phyloP scores from a whole-genome alignment of 2,329 filamentous ascomycete genomes.

The Arthrobotrys conoides region DNA sequence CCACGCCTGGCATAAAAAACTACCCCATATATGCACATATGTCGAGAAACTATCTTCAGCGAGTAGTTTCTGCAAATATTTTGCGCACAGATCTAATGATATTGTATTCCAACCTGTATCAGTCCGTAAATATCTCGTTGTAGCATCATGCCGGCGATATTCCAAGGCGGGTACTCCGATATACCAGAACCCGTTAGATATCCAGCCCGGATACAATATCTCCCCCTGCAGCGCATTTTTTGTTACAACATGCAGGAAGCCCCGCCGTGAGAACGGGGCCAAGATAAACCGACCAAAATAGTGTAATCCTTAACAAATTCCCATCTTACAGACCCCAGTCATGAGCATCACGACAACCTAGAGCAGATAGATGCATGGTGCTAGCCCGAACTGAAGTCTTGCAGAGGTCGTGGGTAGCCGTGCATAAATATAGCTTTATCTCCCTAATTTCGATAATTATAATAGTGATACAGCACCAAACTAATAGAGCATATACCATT shows the following conservation, averaged over 20 bases:
- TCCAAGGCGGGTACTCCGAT: not conserved
- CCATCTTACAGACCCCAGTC: not conserved
- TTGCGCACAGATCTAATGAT: not conserved
- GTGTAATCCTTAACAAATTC: not conserved
- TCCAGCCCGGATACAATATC: not conserved
- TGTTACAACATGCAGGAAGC: not conserved
- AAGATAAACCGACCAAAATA: not conserved
- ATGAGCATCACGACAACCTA: not conserved
- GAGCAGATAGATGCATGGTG: not conserved
- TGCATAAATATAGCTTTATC: constrained; percentile 4
- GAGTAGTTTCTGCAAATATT: not conserved
- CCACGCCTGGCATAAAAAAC: too few species aligned
- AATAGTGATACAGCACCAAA: not conserved
- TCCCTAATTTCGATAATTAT: not conserved
- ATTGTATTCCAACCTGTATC: not conserved
- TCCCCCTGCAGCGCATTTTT: not conserved
- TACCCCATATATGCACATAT: too few species aligned
- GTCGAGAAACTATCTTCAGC: too few species aligned
- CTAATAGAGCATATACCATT: not conserved
- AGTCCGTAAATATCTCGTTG: not conserved
- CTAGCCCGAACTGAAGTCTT: not conserved
- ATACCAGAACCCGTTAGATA: not conserved
- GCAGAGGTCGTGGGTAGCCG: not conserved
- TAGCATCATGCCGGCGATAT: not conserved
- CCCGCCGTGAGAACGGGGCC: not conserved